Percentiles rank a stretch among this genome's conserved stretches.
Conservation (phyloP, 306 rosid species). For the Prunus persica region DNA sequence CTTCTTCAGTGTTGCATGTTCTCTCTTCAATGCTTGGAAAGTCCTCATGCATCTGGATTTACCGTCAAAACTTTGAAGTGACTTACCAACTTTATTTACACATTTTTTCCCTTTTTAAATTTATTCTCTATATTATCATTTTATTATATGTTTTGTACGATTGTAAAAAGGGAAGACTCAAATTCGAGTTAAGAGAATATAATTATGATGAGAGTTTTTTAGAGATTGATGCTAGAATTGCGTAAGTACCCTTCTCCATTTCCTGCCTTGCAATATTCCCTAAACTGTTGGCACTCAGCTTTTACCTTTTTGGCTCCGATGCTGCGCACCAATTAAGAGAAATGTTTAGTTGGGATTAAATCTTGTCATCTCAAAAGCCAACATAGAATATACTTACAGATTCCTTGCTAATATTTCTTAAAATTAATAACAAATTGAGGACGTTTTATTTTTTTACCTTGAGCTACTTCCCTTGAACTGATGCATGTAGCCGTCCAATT, state of each 20-base stretch:
- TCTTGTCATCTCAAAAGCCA: slow-evolving; percentile 33
- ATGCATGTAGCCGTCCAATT: slow-evolving; percentile 71
- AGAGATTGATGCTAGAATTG: not conserved
- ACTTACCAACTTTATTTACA: too few species aligned
- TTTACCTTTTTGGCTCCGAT: slow-evolving; percentile 94
- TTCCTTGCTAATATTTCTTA: slow-evolving; percentile 2
- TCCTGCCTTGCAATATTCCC: slow-evolving; percentile 71
- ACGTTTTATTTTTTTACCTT: slow-evolving; percentile 40
- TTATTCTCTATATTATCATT: too few species aligned
- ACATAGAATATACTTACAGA: slow-evolving; percentile 36
- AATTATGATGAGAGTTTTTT: not conserved
- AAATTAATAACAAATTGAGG: not conserved
- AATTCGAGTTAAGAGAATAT: not conserved
- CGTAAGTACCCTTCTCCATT: slow-evolving; percentile 76
- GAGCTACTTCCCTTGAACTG: slow-evolving; percentile 96
- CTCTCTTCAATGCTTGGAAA: slow-evolving; percentile 80
- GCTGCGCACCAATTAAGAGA: slow-evolving; percentile 48
- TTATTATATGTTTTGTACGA: too few species aligned
- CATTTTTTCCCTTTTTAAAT: too few species aligned
- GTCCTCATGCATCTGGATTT: slow-evolving; percentile 63
- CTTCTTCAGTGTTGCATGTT: slow-evolving; percentile 67
- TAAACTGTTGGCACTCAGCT: slow-evolving; percentile 75
- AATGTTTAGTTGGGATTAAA: slow-evolving; percentile 17
- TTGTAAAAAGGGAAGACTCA: not conserved
- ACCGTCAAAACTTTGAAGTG: not conserved